These are phyloP conservation scores for Fusarium sp. DNA, from an alignment of 2,329 filamentous ascomycete species.

Conservation along the genomic window DNA sequence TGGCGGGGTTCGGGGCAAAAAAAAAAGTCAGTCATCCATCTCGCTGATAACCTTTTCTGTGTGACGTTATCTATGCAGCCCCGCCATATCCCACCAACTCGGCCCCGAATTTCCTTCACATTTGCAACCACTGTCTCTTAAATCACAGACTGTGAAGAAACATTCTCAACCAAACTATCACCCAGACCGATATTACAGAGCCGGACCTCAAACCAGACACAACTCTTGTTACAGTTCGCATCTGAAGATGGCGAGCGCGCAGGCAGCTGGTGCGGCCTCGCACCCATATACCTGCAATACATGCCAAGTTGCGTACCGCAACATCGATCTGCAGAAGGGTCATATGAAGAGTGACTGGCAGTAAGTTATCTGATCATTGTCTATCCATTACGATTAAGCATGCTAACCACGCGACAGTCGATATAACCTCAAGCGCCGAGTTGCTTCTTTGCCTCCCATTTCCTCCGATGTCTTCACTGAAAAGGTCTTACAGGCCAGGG, in stretches of 20 bases:
- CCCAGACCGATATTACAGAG: background rate
- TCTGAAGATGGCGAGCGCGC: slow-evolving; percentile 58
- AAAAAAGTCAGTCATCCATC: slow-evolving; percentile 41
- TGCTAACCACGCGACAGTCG: slow-evolving; percentile 64
- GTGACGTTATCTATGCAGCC: slow-evolving; percentile 47
- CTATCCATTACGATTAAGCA: background rate
- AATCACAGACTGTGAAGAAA: background rate
- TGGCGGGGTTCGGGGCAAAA: slow-evolving; percentile 33
- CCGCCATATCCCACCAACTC: slow-evolving; percentile 46
- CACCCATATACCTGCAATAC: slow-evolving; percentile 99
- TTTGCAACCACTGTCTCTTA: slow-evolving; percentile 4
- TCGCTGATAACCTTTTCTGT: slow-evolving; percentile 39
- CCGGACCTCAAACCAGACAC: background rate
- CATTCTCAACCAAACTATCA: background rate
- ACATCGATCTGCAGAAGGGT: slow-evolving; percentile 88
- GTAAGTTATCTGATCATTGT: slow-evolving; percentile 65
- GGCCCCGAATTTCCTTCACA: slow-evolving; percentile 39
- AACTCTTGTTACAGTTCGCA: background rate
- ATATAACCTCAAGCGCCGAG: slow-evolving; percentile 95
- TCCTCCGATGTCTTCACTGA: slow-evolving; percentile 94
- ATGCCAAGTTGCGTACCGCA: slow-evolving; percentile 95
- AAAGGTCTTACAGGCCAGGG: slow-evolving; percentile 92
- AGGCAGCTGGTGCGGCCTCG: slow-evolving; percentile 56
- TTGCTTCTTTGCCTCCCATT: slow-evolving; percentile 89
- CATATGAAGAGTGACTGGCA: slow-evolving; percentile 99